Evolutionary conservation across 768 basidiomycete species (phyloP).

Genomic region (Tephrocybe sp.): DNA sequence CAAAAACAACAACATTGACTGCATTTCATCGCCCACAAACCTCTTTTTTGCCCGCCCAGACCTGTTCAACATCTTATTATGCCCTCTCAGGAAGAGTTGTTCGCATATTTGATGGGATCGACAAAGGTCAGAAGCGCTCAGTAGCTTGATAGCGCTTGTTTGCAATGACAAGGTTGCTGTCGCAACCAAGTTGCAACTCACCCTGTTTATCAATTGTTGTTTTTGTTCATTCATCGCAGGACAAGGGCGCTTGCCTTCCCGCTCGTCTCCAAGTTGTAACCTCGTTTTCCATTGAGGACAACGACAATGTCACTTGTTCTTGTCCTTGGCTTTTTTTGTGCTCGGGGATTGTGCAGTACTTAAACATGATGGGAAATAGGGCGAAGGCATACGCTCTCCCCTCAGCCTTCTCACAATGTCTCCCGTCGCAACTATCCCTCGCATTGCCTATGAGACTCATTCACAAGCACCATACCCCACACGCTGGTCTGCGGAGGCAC

Average conservation of each 20-base stretch:
- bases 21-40: neutral
- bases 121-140: neutral
- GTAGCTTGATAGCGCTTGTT: no score
- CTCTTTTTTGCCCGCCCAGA: neutral
- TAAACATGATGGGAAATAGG: neutral
- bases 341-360: constrained; percentile 8
- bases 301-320: constrained; percentile 12
- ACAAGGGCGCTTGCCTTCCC: constrained; percentile 7
- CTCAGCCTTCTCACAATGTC: constrained; percentile 2
- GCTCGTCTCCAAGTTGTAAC: constrained; percentile 14
- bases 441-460: constrained; percentile 4
- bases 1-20: neutral
- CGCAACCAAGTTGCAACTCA: constrained; percentile 9
- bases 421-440: constrained; percentile 6
- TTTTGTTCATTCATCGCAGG: constrained; percentile 10
- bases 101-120: constrained; percentile 5
- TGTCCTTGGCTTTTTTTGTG: constrained; percentile 12
- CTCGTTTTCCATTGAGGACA: constrained; percentile 14
- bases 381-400: neutral
- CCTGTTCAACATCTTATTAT: constrained; percentile 2
- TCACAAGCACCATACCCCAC: constrained; percentile 5
- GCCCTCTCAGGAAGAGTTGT: neutral
- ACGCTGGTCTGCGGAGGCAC: constrained; percentile 6
- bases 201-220: constrained; percentile 10
- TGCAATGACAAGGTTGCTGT: constrained; percentile 11